Conservation (phyloP, 2,329 filamentous ascomycete genomes). For the Colletotrichum viniferum region DNA sequence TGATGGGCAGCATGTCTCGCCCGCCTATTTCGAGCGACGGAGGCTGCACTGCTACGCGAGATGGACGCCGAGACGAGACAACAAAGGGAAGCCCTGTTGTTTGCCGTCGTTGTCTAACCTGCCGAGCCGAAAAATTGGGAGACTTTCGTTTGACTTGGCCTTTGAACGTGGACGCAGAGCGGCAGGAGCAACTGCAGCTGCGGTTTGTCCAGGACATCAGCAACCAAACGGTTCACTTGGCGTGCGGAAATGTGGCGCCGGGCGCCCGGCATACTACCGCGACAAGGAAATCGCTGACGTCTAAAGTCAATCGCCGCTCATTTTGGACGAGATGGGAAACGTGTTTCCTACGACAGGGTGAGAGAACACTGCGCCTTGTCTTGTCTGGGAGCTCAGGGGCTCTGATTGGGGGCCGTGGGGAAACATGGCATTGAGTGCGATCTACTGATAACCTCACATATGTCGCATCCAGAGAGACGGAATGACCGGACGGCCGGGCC, state of each 20-base stretch:
- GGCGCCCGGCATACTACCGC: background rate
- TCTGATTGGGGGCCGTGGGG: background rate
- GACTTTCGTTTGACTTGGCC: background rate
- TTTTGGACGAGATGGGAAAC: background rate
- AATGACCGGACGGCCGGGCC: background rate
- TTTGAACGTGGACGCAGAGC: background rate
- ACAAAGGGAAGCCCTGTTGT: background rate
- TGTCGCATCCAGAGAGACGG: background rate
- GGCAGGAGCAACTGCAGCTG: background rate
- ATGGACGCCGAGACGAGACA: constrained; percentile 5
- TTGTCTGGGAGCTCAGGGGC: background rate
- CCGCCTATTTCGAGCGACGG: constrained; percentile 3
- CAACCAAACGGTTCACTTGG: constrained; percentile 8
- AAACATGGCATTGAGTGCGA: background rate
- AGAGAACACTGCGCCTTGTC: background rate
- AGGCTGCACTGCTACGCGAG: constrained; percentile 5
- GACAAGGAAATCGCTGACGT: background rate
- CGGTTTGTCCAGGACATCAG: background rate
- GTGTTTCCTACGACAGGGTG: background rate
- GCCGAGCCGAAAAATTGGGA: background rate
- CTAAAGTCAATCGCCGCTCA: background rate
- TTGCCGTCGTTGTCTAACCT: background rate
- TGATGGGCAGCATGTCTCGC: constrained; percentile 9
- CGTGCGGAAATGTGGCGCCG: background rate
- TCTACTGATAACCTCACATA: background rate